phyloP scores from a whole-genome alignment of 78 protist genomes.

The Dictyostelium purpureum region DNA sequence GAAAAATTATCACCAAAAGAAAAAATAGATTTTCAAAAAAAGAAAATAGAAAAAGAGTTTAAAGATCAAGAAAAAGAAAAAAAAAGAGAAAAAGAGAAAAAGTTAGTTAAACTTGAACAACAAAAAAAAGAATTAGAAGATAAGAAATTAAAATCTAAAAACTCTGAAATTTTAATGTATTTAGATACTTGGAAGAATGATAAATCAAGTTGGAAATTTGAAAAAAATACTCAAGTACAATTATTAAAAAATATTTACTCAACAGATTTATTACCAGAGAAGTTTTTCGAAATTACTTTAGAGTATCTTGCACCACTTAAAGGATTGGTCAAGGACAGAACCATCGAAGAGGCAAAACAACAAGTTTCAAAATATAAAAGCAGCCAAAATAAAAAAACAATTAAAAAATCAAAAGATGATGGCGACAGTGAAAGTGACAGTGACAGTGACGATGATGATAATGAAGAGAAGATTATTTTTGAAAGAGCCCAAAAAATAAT shows the following conservation, averaged over 20 bases:
- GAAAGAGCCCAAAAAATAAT: slow-evolving; percentile 11
- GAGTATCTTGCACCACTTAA: slow-evolving; percentile 23
- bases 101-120: slow-evolving; percentile 1
- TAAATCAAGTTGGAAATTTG: slow-evolving; percentile 48
- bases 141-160: slow-evolving; percentile 1
- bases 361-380: neutral
- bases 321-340: slow-evolving; percentile 18
- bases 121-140: slow-evolving; percentile 12
- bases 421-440: neutral
- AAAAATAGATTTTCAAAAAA: slow-evolving; percentile 5
- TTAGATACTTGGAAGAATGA: slow-evolving; percentile 37
- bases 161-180: slow-evolving; percentile 9
- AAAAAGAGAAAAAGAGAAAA: slow-evolving; percentile 56
- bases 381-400: neutral
- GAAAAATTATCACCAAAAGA: slow-evolving; percentile 3
- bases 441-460: slow-evolving; percentile 12
- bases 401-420: neutral
- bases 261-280: slow-evolving; percentile 33
- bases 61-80: slow-evolving; percentile 44
- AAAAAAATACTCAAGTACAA: slow-evolving; percentile 21
- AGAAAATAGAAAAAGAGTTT: slow-evolving; percentile 37
- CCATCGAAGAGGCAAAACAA: slow-evolving; percentile 41
- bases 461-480: neutral
- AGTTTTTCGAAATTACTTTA: slow-evolving; percentile 28
- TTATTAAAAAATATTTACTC: slow-evolving; percentile 19